phyloP scores from a whole-genome alignment of 371 early-diverging fungal genomes.

The Circinella minor region DNA sequence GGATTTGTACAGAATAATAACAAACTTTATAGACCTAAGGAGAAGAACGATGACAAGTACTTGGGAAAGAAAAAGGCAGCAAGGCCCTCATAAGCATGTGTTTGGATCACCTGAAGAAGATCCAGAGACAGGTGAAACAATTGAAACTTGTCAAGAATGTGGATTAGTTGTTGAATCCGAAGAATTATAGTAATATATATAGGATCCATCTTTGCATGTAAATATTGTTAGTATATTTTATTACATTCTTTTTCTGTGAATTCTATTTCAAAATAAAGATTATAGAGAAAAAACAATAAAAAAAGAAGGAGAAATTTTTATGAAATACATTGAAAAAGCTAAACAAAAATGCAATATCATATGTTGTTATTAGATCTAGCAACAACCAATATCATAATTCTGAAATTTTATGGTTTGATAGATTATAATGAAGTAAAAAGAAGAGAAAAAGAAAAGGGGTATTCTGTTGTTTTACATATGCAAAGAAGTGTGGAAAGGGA shows the following conservation, averaged over 20 bases:
- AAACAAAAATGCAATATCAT: not conserved
- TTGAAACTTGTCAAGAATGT: conserved; percentile 71
- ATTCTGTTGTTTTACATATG: too few species aligned
- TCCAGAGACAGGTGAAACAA: conserved; percentile 48
- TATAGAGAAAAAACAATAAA: too few species aligned
- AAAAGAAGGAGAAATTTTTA: not conserved
- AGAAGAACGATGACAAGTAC: conserved; percentile 83
- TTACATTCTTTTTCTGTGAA: too few species aligned
- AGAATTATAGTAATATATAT: conserved; percentile 54
- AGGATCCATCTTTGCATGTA: not conserved
- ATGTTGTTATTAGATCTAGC: too few species aligned
- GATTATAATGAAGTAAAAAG: too few species aligned
- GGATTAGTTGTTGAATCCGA: conserved; percentile 77
- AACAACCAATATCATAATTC: too few species aligned
- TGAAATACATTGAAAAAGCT: not conserved
- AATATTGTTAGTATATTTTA: not conserved
- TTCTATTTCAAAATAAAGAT: too few species aligned
- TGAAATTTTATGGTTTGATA: too few species aligned
- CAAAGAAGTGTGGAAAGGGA: too few species aligned
- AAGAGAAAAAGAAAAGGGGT: too few species aligned
- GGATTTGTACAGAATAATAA: too few species aligned
- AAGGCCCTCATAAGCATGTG: conserved; percentile 76
- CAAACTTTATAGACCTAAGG: conserved; percentile 62
- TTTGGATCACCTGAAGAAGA: conserved; percentile 62
- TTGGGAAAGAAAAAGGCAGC: conserved; percentile 68